phyloP scores from a whole-genome alignment of 345 rosid species.

The Salix caprea region DNA sequence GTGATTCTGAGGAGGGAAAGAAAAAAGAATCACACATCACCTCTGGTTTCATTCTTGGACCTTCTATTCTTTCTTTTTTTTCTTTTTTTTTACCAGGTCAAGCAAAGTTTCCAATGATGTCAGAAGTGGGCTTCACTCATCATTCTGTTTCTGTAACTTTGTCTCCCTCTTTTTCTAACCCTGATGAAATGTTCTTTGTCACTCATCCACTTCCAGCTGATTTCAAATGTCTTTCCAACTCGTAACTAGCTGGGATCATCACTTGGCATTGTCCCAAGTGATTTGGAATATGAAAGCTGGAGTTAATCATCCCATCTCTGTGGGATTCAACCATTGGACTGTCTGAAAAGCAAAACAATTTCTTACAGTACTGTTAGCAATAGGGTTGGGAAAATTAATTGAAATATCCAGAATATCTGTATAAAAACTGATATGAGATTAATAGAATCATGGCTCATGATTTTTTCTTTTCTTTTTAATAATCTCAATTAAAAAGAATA shows the following conservation, averaged over 20 bases:
- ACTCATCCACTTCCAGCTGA: neutral
- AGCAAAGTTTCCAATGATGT: neutral
- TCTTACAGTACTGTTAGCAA: too few relatives aligned
- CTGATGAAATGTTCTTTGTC: neutral
- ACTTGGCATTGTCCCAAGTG: too few relatives aligned
- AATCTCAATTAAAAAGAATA: too few relatives aligned
- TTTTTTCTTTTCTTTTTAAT: too few relatives aligned
- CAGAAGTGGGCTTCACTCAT: neutral
- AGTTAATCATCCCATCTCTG: neutral
- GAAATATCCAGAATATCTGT: too few relatives aligned
- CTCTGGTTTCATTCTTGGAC: neutral
- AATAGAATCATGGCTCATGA: too few relatives aligned
- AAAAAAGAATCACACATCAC: constrained; percentile 11
- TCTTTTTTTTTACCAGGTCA: neutral
- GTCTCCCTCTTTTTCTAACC: neutral
- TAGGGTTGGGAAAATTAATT: too few relatives aligned
- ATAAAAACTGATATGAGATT: too few relatives aligned
- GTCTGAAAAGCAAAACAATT: neutral
- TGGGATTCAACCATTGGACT: neutral
- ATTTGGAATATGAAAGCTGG: neutral
- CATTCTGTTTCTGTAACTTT: neutral
- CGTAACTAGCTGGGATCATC: too few relatives aligned
- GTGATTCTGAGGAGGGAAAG: constrained; percentile 12
- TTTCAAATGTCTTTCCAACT: too few relatives aligned
- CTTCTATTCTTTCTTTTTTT: neutral